Conservation (phyloP, 2,329 filamentous ascomycete genomes). For the Pyricularia pennisetigena region DNA sequence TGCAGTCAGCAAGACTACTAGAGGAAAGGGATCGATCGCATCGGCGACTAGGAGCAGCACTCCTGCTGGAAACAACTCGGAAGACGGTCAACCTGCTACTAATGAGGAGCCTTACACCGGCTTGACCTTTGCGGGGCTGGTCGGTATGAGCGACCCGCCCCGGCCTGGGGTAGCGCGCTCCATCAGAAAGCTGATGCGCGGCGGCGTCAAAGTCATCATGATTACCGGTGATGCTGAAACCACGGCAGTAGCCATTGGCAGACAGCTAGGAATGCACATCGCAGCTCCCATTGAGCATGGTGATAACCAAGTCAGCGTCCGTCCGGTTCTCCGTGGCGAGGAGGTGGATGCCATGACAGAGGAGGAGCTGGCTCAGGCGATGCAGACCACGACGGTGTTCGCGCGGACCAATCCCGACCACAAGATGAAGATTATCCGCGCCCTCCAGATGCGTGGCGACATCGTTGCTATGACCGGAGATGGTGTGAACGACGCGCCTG, state of each 20-base stretch:
- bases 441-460: slow-evolving; percentile 84
- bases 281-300: slow-evolving; percentile 40
- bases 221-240: slow-evolving; percentile 96
- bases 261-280: slow-evolving; percentile 89
- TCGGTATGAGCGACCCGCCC: slow-evolving; percentile 96
- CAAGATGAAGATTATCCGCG: slow-evolving; percentile 93
- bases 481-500: slow-evolving; percentile 94
- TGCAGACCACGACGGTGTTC: slow-evolving; percentile 86
- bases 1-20: slow-evolving; percentile 29
- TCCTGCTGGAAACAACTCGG: slow-evolving; percentile 26
- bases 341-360: slow-evolving; percentile 92
- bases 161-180: slow-evolving; percentile 82
- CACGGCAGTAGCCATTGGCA: slow-evolving; percentile 87
- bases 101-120: slow-evolving; percentile 69
- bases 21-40: slow-evolving; percentile 11
- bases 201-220: slow-evolving; percentile 97
- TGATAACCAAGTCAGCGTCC: slow-evolving; percentile 48
- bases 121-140: slow-evolving; percentile 80
- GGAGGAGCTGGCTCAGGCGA: slow-evolving; percentile 71
- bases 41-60: slow-evolving; percentile 39
- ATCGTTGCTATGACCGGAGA: slow-evolving; percentile 99
- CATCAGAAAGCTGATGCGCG: slow-evolving; percentile 82
- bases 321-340: slow-evolving; percentile 73
- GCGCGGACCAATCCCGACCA: slow-evolving; percentile 94
- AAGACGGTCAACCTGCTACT: slow-evolving; percentile 30